A percentile compares a stretch with the other conserved stretches of the same genome.
Conservation (phyloP, 345 rosid species). For the Turritis glabra region DNA sequence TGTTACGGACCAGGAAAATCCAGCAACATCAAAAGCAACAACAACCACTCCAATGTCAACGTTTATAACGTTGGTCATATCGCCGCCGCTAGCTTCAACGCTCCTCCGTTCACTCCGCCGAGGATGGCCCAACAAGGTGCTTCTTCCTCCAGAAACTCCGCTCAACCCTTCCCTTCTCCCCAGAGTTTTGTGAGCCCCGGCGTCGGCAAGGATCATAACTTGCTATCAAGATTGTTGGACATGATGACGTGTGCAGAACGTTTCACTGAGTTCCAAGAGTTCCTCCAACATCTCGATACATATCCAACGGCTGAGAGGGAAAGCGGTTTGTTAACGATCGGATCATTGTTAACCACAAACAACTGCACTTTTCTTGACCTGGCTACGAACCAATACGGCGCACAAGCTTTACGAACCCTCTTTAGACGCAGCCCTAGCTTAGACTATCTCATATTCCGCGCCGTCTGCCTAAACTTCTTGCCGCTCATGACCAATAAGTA, state of each 20-base stretch:
- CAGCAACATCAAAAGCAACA: background rate
- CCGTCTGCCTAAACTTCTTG: background rate
- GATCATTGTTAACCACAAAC: background rate
- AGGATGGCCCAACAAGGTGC: background rate
- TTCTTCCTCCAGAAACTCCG: background rate
- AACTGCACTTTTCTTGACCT: background rate
- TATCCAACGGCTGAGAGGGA: background rate
- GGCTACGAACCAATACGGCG: background rate
- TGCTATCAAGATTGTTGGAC: background rate
- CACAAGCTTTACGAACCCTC: background rate
- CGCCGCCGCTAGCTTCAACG: background rate
- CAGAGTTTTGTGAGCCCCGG: background rate
- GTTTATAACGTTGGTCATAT: background rate
- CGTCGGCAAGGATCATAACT: background rate
- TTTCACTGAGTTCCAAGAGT: background rate
- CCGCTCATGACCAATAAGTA: background rate
- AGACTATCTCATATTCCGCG: background rate
- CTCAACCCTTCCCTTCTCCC: background rate
- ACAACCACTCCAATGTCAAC: background rate
- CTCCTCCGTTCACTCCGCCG: background rate
- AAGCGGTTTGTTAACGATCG: background rate
- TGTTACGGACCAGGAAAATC: background rate
- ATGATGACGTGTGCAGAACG: constrained; percentile 5
- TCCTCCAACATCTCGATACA: background rate
- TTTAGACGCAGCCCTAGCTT: background rate